Evolutionary conservation across 2,329 filamentous ascomycete species (phyloP).

Genomic region (Chaetomiaceae sp.): DNA sequence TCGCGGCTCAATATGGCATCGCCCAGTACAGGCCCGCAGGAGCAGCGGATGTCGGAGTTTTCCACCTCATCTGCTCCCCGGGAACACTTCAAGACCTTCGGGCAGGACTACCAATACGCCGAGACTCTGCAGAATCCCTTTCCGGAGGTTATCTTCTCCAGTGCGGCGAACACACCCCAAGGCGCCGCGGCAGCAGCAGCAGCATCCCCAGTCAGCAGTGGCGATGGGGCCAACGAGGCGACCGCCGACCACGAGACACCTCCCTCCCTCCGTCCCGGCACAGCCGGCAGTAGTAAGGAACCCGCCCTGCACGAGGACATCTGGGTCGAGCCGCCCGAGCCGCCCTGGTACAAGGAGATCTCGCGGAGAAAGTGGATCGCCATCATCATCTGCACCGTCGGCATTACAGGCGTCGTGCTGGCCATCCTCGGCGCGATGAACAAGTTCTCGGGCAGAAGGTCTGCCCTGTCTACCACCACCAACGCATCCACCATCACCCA

Average conservation of each 20-base stretch:
- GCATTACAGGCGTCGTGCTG: constrained; percentile 21
- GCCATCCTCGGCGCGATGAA: constrained; percentile 25
- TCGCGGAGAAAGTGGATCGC: constrained; percentile 17
- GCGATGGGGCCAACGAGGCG: constrained; percentile 3
- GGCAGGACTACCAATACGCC: constrained; percentile 17
- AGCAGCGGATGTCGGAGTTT: constrained; percentile 10
- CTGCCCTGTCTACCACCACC: neutral
- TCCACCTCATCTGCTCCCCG: neutral
- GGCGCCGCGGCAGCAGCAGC: neutral
- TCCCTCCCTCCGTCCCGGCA: constrained; percentile 7
- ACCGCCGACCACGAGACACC: neutral
- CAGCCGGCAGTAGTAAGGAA: constrained; percentile 13
- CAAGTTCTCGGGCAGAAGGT: constrained; percentile 13
- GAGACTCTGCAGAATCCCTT: constrained; percentile 19
- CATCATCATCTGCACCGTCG: constrained; percentile 15
- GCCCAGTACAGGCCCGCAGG: constrained; percentile 5
- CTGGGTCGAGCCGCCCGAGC: constrained; percentile 17
- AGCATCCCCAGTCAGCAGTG: neutral
- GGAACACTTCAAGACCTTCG: constrained; percentile 9
- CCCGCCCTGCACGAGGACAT: constrained; percentile 8
- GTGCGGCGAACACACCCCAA: neutral
- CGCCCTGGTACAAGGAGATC: constrained; percentile 22
- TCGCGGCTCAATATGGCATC: constrained; percentile 16
- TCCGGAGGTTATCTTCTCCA: constrained; percentile 13
- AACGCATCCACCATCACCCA: neutral